phyloP scores from a whole-genome alignment of 2,329 filamentous ascomycete species.

The Sclerotinia nivalis region DNA sequence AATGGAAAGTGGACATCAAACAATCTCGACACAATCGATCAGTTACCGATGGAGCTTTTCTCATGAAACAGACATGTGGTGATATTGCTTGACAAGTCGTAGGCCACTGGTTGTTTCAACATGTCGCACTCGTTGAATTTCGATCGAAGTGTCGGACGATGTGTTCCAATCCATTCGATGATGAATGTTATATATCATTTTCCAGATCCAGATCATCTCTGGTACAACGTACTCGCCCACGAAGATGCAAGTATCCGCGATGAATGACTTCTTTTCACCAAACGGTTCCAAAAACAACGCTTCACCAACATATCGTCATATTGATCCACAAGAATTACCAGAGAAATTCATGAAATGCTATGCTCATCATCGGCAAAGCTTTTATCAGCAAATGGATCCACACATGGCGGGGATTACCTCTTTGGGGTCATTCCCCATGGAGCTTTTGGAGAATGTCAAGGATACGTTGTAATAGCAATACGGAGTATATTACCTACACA shows the following conservation, averaged over 20 bases:
- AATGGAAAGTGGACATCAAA: neutral
- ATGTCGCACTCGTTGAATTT: neutral
- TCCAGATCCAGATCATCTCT: neutral
- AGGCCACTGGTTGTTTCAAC: neutral
- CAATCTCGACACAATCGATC: neutral
- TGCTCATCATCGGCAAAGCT: constrained; percentile 2
- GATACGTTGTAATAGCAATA: neutral
- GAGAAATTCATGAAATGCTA: neutral
- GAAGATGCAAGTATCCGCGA: neutral
- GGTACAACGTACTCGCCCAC: neutral
- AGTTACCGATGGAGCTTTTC: neutral
- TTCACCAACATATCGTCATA: neutral
- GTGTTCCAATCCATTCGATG: neutral
- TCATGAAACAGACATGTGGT: neutral
- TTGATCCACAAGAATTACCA: neutral
- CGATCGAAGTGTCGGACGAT: neutral
- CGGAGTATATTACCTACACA: neutral
- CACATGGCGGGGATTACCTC: neutral
- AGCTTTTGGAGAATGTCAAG: neutral
- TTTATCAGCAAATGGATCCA: neutral
- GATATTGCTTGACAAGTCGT: neutral
- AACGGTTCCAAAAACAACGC: neutral
- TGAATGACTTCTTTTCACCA: neutral
- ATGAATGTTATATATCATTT: neutral
- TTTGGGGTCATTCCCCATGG: neutral